Evolutionary conservation across 176 grass and related monocot genomes (phyloP).

Genomic region (maize (Zea mays)): DNA sequence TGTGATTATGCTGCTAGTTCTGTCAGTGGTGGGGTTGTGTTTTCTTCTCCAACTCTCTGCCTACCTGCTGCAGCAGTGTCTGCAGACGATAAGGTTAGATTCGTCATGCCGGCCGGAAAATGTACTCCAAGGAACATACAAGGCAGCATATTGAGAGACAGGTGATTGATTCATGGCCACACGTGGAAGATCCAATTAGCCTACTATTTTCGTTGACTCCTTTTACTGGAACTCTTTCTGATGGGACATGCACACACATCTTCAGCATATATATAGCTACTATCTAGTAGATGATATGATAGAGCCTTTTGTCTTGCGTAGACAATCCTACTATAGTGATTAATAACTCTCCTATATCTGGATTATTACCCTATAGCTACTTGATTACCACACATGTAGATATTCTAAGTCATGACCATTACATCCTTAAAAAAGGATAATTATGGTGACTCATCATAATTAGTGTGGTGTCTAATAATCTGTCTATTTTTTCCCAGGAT

Average conservation of each 20-base stretch:
- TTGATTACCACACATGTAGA: too few species aligned
- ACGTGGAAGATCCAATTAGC: slow-evolving; percentile 40
- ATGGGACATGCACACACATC: slow-evolving; percentile 19
- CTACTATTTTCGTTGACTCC: slow-evolving; percentile 44
- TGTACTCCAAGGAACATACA: slow-evolving; percentile 34
- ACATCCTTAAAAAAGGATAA: too few species aligned
- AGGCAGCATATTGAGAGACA: slow-evolving; percentile 36
- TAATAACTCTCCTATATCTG: background rate
- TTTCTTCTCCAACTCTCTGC: slow-evolving; percentile 26
- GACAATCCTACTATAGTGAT: background rate
- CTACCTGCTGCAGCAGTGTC: background rate
- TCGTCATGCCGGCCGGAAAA: slow-evolving; percentile 25
- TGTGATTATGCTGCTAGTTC: slow-evolving; percentile 10
- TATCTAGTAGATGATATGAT: slow-evolving; percentile 15
- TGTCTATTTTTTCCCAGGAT: too few species aligned
- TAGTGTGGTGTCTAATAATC: too few species aligned
- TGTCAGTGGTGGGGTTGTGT: slow-evolving; percentile 10
- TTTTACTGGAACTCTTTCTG: slow-evolving; percentile 28
- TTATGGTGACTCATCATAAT: too few species aligned
- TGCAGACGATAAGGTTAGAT: slow-evolving; percentile 18
- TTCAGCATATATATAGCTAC: slow-evolving; percentile 21
- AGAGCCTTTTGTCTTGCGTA: background rate
- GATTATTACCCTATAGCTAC: too few species aligned
- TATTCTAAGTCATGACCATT: too few species aligned
- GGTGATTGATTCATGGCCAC: slow-evolving; percentile 41